A percentile compares a stretch with the other conserved stretches of the same genome.
Conservation (phyloP, 306 rosid species). For the Cicer cuneatum region DNA sequence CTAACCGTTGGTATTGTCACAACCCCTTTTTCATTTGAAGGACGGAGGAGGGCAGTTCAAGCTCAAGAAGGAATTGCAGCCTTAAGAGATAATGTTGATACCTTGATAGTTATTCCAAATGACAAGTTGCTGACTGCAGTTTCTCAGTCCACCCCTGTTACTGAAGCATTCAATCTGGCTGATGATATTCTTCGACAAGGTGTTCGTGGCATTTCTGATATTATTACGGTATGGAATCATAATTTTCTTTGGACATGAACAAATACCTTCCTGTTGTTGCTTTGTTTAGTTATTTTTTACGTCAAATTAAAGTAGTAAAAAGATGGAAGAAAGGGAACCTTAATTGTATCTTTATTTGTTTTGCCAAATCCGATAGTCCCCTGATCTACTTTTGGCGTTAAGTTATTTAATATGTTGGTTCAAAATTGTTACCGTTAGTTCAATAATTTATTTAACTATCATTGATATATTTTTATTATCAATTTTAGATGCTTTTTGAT, state of each 20-base stretch:
- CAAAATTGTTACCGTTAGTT: slow-evolving; percentile 23
- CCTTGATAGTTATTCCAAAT: slow-evolving; percentile 96
- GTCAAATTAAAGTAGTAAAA: slow-evolving; percentile 25
- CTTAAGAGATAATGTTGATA: slow-evolving; percentile 94
- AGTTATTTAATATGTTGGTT: slow-evolving; percentile 14
- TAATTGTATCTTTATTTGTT: slow-evolving; percentile 29
- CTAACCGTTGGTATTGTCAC: slow-evolving; percentile 98
- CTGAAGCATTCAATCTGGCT: slow-evolving; percentile 97
- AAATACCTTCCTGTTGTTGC: slow-evolving; percentile 17
- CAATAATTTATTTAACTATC: slow-evolving; percentile 21
- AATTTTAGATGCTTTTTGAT: slow-evolving; percentile 13
- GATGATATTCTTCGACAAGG: slow-evolving; percentile 99
- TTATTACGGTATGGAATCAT: slow-evolving; percentile 82
- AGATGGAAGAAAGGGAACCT: slow-evolving; percentile 8
- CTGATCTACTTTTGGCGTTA: slow-evolving; percentile 1
- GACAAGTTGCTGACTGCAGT: slow-evolving; percentile 97
- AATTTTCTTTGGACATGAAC: slow-evolving; percentile 24
- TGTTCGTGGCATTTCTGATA: slow-evolving; percentile 99
- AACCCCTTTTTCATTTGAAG: slow-evolving; percentile 97
- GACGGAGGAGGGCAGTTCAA: slow-evolving; percentile 97
- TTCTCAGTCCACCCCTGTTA: slow-evolving; percentile 94
- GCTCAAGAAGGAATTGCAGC: slow-evolving; percentile 99
- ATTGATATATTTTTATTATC: slow-evolving; percentile 21
- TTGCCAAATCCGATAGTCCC: slow-evolving; percentile 21
- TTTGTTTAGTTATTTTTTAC: background rate